Conservation (phyloP, 2,329 filamentous ascomycete species). For the Beauveria scarabaeidicola region DNA sequence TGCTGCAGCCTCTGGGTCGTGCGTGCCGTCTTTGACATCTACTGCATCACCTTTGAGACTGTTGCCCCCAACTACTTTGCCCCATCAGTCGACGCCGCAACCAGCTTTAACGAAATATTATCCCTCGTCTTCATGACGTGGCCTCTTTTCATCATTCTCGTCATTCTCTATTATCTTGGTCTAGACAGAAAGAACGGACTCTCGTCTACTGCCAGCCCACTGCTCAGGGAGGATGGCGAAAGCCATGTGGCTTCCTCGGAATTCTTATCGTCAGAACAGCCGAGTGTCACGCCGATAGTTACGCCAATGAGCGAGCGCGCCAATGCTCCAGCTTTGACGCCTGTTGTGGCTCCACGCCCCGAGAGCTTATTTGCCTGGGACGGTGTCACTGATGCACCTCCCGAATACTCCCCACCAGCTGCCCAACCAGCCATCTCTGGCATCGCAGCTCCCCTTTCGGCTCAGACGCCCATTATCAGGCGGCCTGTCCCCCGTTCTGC, state of each 20-base stretch:
- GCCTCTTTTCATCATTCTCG: conserved; percentile 18
- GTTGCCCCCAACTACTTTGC: neutral
- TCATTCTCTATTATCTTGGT: conserved; percentile 21
- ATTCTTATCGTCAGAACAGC: neutral
- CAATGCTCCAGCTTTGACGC: neutral
- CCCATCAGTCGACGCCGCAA: neutral
- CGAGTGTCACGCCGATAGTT: neutral
- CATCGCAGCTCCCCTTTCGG: neutral
- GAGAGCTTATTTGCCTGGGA: conserved; percentile 6
- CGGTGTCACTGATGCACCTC: conserved; percentile 7
- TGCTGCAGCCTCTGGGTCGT: conserved; percentile 20
- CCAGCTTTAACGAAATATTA: conserved; percentile 12
- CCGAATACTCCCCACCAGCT: conserved; percentile 7
- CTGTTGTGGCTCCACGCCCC: neutral
- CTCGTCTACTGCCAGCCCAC: conserved; percentile 18
- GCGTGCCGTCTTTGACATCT: conserved; percentile 16
- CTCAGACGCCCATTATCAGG: neutral
- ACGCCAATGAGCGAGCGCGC: conserved; percentile 7
- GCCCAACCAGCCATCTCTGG: neutral
- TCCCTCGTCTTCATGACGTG: conserved; percentile 13
- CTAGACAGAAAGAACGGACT: conserved; percentile 19
- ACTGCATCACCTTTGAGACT: conserved; percentile 17
- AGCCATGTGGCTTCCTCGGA: conserved; percentile 1
- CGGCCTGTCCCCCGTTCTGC: neutral
- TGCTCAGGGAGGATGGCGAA: conserved; percentile 11